These are phyloP conservation scores for Porcisia deanei DNA, from an alignment of 208 protist species.

Conservation along the genomic window DNA sequence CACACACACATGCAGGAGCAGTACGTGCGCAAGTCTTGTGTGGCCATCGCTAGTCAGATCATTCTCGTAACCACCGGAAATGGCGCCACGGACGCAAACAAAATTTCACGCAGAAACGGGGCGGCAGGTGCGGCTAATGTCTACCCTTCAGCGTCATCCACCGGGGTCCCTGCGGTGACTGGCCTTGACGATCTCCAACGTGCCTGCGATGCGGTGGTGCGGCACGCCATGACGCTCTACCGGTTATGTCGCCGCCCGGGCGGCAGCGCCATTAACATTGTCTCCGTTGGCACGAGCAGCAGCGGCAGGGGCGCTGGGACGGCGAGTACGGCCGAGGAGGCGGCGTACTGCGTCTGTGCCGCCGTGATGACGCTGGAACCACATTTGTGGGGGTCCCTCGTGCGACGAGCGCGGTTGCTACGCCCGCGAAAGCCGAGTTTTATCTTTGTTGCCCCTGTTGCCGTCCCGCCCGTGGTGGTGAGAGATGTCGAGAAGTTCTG, in stretches of 20 bases:
- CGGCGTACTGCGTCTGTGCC: slow-evolving; percentile 68
- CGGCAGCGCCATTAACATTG: slow-evolving; percentile 28
- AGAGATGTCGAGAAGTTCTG: slow-evolving; percentile 58
- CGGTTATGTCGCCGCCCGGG: slow-evolving; percentile 54
- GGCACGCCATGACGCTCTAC: slow-evolving; percentile 59
- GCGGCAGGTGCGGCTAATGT: neutral
- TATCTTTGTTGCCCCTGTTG: slow-evolving; percentile 39
- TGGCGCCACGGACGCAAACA: neutral
- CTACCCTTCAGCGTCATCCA: neutral
- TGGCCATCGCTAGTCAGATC: slow-evolving; percentile 46
- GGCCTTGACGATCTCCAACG: slow-evolving; percentile 24
- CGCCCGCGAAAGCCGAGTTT: slow-evolving; percentile 48
- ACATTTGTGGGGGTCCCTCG: slow-evolving; percentile 45
- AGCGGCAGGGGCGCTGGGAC: slow-evolving; percentile 16
- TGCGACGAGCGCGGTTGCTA: slow-evolving; percentile 41
- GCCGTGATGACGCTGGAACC: slow-evolving; percentile 43
- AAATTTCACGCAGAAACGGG: neutral
- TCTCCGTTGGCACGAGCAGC: slow-evolving; percentile 9
- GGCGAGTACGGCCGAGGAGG: slow-evolving; percentile 46
- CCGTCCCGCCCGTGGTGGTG: slow-evolving; percentile 39
- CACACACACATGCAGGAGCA: slow-evolving; percentile 53
- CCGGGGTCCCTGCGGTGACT: neutral
- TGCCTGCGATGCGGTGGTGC: slow-evolving; percentile 27
- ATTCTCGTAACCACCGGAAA: slow-evolving; percentile 22
- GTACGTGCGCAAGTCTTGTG: slow-evolving; percentile 44